phyloP scores from a whole-genome alignment of 1,284 basidiomycete genomes.

The Moesziomyces parantarcticus region DNA sequence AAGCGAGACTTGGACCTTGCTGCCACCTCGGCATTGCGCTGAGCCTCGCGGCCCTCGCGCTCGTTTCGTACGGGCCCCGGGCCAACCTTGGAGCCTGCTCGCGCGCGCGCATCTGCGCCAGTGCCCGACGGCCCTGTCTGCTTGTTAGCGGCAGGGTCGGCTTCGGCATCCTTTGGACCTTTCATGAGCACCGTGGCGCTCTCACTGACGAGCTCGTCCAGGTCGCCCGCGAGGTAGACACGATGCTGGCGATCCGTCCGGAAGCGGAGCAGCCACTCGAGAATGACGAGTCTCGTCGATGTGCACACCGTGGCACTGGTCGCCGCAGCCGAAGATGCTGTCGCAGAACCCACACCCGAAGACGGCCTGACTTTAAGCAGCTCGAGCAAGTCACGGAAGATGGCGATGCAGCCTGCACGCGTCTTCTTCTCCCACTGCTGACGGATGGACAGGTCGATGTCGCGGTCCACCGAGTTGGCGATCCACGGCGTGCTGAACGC shows the following conservation, averaged over 20 bases:
- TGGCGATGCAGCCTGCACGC: slow-evolving; percentile 51
- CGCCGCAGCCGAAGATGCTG: slow-evolving; percentile 2
- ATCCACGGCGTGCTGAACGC: slow-evolving; percentile 63
- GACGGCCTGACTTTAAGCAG: slow-evolving; percentile 39
- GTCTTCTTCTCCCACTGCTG: slow-evolving; percentile 49
- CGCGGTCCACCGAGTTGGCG: slow-evolving; percentile 42
- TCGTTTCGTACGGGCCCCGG: slow-evolving; percentile 17
- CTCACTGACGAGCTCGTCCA: slow-evolving; percentile 68
- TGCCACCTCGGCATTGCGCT: slow-evolving; percentile 29
- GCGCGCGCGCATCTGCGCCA: slow-evolving; percentile 11
- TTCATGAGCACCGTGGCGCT: slow-evolving; percentile 35
- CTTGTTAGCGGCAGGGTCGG: slow-evolving; percentile 47
- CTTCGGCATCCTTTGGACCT: slow-evolving; percentile 26
- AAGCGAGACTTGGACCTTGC: slow-evolving; percentile 36
- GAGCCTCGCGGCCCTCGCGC: slow-evolving; percentile 40
- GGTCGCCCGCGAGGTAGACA: slow-evolving; percentile 75
- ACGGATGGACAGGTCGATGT: slow-evolving; percentile 26
- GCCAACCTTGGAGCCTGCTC: slow-evolving; percentile 20
- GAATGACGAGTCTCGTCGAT: slow-evolving; percentile 75
- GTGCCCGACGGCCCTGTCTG: slow-evolving; percentile 49
- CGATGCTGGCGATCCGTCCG: slow-evolving; percentile 91
- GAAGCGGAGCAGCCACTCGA: slow-evolving; percentile 89
- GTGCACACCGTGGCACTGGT: slow-evolving; percentile 22
- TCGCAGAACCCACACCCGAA: slow-evolving; percentile 1
- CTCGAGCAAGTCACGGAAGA: slow-evolving; percentile 61